These are phyloP conservation scores for Pholiota microspora DNA, from an alignment of 768 basidiomycete species.

Conservation along the genomic window DNA sequence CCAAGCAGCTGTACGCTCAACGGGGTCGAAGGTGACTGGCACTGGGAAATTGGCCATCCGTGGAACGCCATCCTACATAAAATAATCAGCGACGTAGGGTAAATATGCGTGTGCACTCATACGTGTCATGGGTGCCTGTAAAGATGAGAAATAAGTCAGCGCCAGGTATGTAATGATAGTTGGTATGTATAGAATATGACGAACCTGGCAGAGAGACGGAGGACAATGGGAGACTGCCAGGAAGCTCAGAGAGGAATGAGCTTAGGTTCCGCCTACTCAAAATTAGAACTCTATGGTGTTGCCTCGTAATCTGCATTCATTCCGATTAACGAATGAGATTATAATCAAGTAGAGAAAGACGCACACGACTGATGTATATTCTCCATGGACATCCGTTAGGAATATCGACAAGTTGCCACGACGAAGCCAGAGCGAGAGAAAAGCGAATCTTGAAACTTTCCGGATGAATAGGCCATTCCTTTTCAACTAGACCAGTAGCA, in stretches of 20 bases:
- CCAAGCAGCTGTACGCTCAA: conserved; percentile 67
- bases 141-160: conserved; percentile 2
- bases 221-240: conserved; percentile 66
- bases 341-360: conserved; percentile 16
- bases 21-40: conserved; percentile 64
- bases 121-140: conserved; percentile 71
- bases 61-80: conserved; percentile 71
- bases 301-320: conserved; percentile 38
- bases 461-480: conserved; percentile 25
- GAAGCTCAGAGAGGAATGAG: conserved; percentile 57
- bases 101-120: conserved; percentile 21
- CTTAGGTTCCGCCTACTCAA: conserved; percentile 58
- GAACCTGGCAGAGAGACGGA: conserved; percentile 77
- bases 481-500: neutral
- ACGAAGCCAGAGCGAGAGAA: conserved; percentile 30
- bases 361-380: conserved; percentile 53
- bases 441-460: conserved; percentile 26
- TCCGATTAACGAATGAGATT: neutral
- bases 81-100: neutral
- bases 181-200: conserved; percentile 22
- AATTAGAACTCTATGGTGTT: conserved; percentile 48
- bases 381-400: conserved; percentile 53
- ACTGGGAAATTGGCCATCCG: conserved; percentile 86
- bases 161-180: neutral
- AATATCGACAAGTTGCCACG: conserved; percentile 45